Base-by-base conservation (phyloP, 495 filamentous ascomycete species). In the Penicillium dipodomyicola region DNA sequence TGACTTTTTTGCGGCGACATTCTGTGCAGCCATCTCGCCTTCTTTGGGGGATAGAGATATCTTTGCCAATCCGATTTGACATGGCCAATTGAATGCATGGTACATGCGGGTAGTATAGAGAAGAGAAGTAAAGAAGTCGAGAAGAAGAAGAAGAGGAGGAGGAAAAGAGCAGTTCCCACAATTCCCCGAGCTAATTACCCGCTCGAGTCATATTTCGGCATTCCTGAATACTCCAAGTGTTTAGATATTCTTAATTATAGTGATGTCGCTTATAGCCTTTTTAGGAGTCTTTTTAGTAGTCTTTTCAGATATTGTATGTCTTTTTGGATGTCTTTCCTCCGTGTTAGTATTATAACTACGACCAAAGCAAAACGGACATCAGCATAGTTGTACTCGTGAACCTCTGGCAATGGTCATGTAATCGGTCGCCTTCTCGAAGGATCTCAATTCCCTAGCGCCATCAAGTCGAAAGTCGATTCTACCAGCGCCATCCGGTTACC, bases 1-100 rank as follows among this genome's bases (percentile, higher is more conserved):
- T 71, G 29, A 73, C 62, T 58, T 73, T 73, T 29, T 72, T 73
- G 25, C 70, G 58, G 3, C 67, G 60, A 49, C 70, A 73, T 40
- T 73, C 68, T 8, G 63, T 64, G 45, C 70, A 73, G 47, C 70
- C 70, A 56, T 73, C 68, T 27, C 67, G 60, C 32, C 68, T 64
- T 44, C 70, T 61, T 23, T 54, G 52, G 39, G 32, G 48, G 14
- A 25, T 15, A 1, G n/a, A 25, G 19, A 2, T 19, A 23, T 23
- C 3, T 23, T 30, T 45, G 12, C 40, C 29, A 19, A 20, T 1
- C 3, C 25, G 40, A 44, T 29, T 39, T 10, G 15, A 39, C 51
- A 53, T 53, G 9, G 20, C 32, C 29, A 40, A 51, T 20, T 15
- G 29, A 27, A 9, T 45, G n/a, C 7, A 17, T 37, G 7, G 2